phyloP scores from a whole-genome alignment of 768 basidiomycete genomes.

The Calocybe indica region DNA sequence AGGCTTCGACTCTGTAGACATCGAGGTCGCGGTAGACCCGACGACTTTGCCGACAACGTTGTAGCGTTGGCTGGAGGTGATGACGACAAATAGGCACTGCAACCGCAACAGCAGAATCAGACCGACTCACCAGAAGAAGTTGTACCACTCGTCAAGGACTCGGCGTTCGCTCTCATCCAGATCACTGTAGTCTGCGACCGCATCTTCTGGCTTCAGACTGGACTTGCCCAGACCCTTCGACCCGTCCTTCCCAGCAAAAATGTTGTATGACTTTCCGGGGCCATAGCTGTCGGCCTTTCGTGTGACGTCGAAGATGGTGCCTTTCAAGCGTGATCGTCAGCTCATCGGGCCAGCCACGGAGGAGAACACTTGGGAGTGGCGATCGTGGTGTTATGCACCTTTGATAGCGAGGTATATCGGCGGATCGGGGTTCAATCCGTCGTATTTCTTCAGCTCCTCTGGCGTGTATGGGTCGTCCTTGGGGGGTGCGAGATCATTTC shows the following conservation, averaged over 20 bases:
- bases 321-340: slow-evolving; percentile 25
- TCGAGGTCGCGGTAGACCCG: no score
- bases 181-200: slow-evolving; percentile 77
- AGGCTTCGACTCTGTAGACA: no score
- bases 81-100: neutral
- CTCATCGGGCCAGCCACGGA: no score
- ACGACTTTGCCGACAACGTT: slow-evolving; percentile 74
- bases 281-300: slow-evolving; percentile 88
- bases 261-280: slow-evolving; percentile 64
- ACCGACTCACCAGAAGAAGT: slow-evolving; percentile 74
- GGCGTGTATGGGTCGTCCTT: slow-evolving; percentile 76
- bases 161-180: slow-evolving; percentile 69
- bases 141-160: slow-evolving; percentile 84
- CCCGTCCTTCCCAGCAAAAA: slow-evolving; percentile 94
- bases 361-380: neutral
- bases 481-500: slow-evolving; percentile 57
- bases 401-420: slow-evolving; percentile 94
- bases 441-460: slow-evolving; percentile 59
- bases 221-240: slow-evolving; percentile 87
- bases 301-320: slow-evolving; percentile 87
- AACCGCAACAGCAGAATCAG: neutral
- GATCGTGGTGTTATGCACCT: slow-evolving; percentile 35
- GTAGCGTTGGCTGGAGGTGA: slow-evolving; percentile 65
- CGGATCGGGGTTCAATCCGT: slow-evolving; percentile 58
- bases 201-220: slow-evolving; percentile 80